Percentiles rank a stretch among this genome's conserved stretches.
These are phyloP conservation scores for Casuarina equisetifolia DNA, from an alignment of 306 rosid genomes.

Conservation along the genomic window DNA sequence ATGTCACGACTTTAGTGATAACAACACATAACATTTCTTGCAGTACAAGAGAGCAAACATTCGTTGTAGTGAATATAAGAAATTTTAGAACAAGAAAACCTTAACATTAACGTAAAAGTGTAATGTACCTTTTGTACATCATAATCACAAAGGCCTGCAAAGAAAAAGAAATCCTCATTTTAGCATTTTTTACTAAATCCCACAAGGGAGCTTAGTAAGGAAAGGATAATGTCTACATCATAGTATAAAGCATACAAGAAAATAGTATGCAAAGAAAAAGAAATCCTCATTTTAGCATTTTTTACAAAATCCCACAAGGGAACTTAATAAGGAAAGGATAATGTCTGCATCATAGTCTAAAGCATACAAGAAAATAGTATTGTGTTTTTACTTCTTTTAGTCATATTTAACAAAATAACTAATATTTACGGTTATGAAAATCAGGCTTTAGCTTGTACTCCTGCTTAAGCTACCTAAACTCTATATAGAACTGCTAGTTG, in stretches of 20 bases:
- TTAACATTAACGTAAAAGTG: slow-evolving; percentile 12
- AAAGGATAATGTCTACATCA: background rate
- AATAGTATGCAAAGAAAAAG: background rate
- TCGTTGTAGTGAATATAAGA: background rate
- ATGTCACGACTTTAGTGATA: background rate
- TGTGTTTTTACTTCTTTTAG: background rate
- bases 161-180: background rate
- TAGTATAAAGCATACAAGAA: background rate
- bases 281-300: background rate
- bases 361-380: background rate
- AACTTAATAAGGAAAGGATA: background rate
- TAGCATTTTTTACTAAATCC: slow-evolving; percentile 1
- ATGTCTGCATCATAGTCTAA: background rate
- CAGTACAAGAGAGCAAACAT: background rate
- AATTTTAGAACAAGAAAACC: background rate
- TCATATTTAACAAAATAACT: background rate
- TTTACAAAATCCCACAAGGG: slow-evolving; percentile 5
- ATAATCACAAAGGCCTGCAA: slow-evolving; percentile 43
- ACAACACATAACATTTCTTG: background rate
- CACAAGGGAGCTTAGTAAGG: slow-evolving; percentile 7
- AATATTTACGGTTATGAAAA: background rate
- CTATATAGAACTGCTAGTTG: background rate
- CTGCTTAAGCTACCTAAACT: background rate
- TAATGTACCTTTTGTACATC: slow-evolving; percentile 37
- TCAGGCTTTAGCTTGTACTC: background rate